Evolutionary conservation across 1,284 basidiomycete genomes (phyloP).

Genomic region (Trichosporon faecale): DNA sequence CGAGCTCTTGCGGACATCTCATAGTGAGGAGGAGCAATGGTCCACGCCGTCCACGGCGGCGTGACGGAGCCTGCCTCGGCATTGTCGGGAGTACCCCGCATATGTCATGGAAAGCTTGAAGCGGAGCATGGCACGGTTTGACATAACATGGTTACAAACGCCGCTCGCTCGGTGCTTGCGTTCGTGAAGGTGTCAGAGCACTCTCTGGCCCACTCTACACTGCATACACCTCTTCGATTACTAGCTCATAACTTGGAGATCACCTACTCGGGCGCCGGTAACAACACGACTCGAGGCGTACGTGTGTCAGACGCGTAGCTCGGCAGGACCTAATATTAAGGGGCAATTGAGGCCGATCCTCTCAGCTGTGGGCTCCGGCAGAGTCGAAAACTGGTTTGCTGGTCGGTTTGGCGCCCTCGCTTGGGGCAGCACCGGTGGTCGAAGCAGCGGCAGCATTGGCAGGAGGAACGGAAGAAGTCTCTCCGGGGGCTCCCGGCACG

Average conservation of each 20-base stretch:
- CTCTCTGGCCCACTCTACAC: neutral
- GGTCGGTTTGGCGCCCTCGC: neutral
- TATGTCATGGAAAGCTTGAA: no score
- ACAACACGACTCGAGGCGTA: neutral
- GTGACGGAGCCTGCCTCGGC: neutral
- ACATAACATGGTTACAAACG: neutral
- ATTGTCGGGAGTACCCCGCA: neutral
- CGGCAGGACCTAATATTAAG: neutral
- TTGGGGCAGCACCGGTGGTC: neutral
- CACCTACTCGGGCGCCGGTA: neutral
- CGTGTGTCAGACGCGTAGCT: neutral
- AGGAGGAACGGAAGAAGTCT: neutral
- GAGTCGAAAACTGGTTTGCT: conserved; percentile 17
- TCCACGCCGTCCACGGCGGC: neutral
- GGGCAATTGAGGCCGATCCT: neutral
- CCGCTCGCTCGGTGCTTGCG: neutral
- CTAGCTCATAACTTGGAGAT: neutral
- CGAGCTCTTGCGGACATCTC: neutral
- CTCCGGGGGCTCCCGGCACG: conserved; percentile 59
- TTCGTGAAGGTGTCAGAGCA: neutral
- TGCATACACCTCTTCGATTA: neutral
- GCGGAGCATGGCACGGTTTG: neutral
- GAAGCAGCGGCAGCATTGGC: neutral
- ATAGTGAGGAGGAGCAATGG: neutral
- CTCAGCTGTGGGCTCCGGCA: conserved; percentile 14